Percentiles rank a stretch among this genome's conserved stretches.
Conservation (phyloP, 2,329 filamentous ascomycete species). For the Epichloe sp. region DNA sequence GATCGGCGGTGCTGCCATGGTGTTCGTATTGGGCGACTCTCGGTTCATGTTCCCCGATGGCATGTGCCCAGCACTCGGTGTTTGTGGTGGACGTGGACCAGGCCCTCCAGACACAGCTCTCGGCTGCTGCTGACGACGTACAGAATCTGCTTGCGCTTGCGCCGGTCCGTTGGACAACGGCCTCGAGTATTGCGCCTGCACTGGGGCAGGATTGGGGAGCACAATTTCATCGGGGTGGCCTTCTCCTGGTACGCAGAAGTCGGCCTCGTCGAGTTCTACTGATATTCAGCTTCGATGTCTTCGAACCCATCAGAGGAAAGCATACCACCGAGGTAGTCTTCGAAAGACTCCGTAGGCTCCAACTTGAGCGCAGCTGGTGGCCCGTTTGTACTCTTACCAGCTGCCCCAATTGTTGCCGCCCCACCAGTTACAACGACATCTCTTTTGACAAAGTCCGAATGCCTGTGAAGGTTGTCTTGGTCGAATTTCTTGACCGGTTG, state of each 20-base stretch:
- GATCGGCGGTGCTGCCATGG: slow-evolving; percentile 34
- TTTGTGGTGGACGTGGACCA: slow-evolving; percentile 17
- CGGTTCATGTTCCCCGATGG: slow-evolving; percentile 8
- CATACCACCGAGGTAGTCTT: slow-evolving; percentile 37
- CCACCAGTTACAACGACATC: slow-evolving; percentile 25
- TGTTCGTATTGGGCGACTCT: slow-evolving; percentile 12
- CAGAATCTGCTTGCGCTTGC: slow-evolving; percentile 10
- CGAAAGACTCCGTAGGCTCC: slow-evolving; percentile 32
- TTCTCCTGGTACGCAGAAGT: slow-evolving; percentile 57
- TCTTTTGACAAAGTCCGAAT: slow-evolving; percentile 60
- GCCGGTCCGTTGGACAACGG: slow-evolving; percentile 9
- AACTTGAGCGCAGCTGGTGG: slow-evolving; percentile 13
- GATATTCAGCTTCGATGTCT: slow-evolving; percentile 23
- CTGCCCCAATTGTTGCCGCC: neutral
- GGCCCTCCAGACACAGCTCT: slow-evolving; percentile 10
- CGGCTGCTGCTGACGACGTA: neutral
- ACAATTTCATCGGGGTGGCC: slow-evolving; percentile 67
- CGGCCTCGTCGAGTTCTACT: slow-evolving; percentile 61
- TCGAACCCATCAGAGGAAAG: slow-evolving; percentile 24
- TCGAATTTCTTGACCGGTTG: slow-evolving; percentile 61
- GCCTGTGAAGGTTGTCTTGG: slow-evolving; percentile 66
- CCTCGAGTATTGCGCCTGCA: slow-evolving; percentile 11
- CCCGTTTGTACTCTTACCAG: slow-evolving; percentile 1
- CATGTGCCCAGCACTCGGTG: slow-evolving; percentile 17
- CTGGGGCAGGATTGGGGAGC: slow-evolving; percentile 26